phyloP scores from a whole-genome alignment of 768 basidiomycete genomes.

The Mycena capillaripes region DNA sequence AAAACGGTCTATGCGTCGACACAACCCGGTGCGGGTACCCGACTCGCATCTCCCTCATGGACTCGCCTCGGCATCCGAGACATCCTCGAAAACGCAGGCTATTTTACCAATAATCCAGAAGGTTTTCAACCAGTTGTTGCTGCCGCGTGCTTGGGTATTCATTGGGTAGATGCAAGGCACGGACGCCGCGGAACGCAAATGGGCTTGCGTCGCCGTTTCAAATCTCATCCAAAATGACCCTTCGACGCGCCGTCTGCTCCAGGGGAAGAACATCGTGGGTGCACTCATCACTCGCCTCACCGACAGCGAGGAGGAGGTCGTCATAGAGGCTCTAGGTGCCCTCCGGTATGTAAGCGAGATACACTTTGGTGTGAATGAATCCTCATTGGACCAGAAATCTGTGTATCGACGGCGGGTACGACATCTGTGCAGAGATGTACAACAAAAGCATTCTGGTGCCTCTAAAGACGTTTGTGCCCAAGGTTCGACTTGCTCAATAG shows the following conservation, averaged over 20 bases:
- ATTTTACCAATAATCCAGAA: constrained; percentile 93
- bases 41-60: constrained; percentile 92
- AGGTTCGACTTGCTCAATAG: constrained; percentile 58
- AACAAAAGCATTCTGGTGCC: constrained; percentile 93
- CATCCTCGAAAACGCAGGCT: constrained; percentile 82
- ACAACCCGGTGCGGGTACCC: constrained; percentile 95
- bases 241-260: constrained; percentile 89
- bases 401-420: constrained; percentile 95
- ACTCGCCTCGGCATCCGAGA: constrained; percentile 77
- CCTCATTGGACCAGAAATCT: constrained; percentile 74
- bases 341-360: constrained; percentile 72
- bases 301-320: constrained; percentile 91
- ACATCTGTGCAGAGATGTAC: constrained; percentile 97
- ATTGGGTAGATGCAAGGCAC: constrained; percentile 76
- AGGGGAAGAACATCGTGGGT: constrained; percentile 92
- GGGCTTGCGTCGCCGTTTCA: constrained; percentile 97
- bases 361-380: background rate
- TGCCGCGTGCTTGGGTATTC: background rate
- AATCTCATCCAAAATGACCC: constrained; percentile 97
- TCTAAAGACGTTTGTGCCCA: constrained; percentile 81
- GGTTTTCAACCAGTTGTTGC: constrained; percentile 56
- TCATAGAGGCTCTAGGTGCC: constrained; percentile 91
- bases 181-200: constrained; percentile 87
- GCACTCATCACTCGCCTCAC: constrained; percentile 88
- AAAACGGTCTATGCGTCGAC: constrained; percentile 85